Conservation (phyloP, 148 eudicot species). For the Pharnaceum exiguum region DNA sequence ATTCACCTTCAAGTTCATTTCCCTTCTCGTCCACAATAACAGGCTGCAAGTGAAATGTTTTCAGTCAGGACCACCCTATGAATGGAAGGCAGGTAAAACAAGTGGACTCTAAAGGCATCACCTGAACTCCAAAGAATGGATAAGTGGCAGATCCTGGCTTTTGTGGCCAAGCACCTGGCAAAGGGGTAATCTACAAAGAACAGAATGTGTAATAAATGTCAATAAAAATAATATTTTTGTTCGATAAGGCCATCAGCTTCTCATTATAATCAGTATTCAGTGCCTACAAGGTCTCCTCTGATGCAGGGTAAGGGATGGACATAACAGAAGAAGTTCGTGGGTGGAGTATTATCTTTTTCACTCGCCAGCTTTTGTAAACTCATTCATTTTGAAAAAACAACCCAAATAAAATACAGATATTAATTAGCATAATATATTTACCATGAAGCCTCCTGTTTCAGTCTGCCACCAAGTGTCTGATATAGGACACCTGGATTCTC, state of each 20-base stretch:
- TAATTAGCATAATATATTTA: conserved; percentile 16
- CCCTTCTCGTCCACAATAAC: conserved; percentile 99
- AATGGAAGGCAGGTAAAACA: not conserved
- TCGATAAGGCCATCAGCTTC: too few relatives aligned
- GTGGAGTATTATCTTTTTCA: too few relatives aligned
- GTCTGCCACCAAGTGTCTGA: conserved; percentile 99
- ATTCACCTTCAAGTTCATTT: conserved; percentile 82
- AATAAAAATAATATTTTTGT: too few relatives aligned
- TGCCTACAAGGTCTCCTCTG: too few relatives aligned
- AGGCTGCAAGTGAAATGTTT: conserved; percentile 52
- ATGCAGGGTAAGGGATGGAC: too few relatives aligned
- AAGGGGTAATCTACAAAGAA: conserved; percentile 77
- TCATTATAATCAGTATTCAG: not conserved
- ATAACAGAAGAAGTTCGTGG: too few relatives aligned
- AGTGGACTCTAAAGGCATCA: conserved; percentile 16
- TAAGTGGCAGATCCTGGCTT: conserved; percentile 98
- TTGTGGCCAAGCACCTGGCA: conserved; percentile 98
- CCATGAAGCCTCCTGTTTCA: conserved; percentile 99
- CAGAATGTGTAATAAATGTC: conserved; percentile 1
- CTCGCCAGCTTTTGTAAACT: not conserved
- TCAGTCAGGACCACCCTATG: not conserved
- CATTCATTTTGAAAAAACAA: not conserved
- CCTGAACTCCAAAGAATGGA: conserved; percentile 99
- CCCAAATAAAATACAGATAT: not conserved
- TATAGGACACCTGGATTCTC: conserved; percentile 91